Evolutionary conservation across 2,329 filamentous ascomycete genomes (phyloP).

Genomic region (Xylariaceae sp.): DNA sequence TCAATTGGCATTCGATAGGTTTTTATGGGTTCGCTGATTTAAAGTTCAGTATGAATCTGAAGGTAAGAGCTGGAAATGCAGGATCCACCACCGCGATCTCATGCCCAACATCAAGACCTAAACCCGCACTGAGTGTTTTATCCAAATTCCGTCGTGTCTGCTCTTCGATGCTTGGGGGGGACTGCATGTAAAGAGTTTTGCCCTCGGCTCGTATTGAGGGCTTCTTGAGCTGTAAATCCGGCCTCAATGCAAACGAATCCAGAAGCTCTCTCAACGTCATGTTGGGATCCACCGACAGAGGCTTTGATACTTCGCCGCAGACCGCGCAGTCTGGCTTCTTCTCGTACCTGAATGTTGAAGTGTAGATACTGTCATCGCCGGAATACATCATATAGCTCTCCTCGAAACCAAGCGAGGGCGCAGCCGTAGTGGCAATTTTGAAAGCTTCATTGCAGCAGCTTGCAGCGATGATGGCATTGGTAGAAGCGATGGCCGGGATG

Average conservation of each 20-base stretch:
- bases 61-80: conserved; percentile 71
- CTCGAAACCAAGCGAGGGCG: conserved; percentile 70
- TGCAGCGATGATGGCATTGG: conserved; percentile 93
- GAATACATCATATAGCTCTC: conserved; percentile 99
- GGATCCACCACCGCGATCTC: conserved; percentile 90
- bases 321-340: conserved; percentile 93
- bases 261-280: conserved; percentile 78
- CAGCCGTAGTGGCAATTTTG: conserved; percentile 81
- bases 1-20: neutral
- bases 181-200: conserved; percentile 87
- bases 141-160: conserved; percentile 76
- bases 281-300: conserved; percentile 63
- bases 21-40: conserved; percentile 9
- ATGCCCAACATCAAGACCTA: conserved; percentile 70
- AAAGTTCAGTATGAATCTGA: conserved; percentile 51
- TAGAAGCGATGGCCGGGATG: conserved; percentile 95
- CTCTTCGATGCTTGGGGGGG: conserved; percentile 73
- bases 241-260: conserved; percentile 72
- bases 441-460: conserved; percentile 95
- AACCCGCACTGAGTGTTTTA: conserved; percentile 64
- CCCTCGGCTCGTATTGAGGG: conserved; percentile 74
- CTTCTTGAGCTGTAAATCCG: conserved; percentile 90
- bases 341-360: conserved; percentile 93
- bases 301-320: conserved; percentile 76
- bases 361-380: conserved; percentile 92